Evolutionary conservation across 208 protist species (phyloP), one percentile per base, ranked within the genome.

Genomic region (Strigomonas oncopelti): DNA sequence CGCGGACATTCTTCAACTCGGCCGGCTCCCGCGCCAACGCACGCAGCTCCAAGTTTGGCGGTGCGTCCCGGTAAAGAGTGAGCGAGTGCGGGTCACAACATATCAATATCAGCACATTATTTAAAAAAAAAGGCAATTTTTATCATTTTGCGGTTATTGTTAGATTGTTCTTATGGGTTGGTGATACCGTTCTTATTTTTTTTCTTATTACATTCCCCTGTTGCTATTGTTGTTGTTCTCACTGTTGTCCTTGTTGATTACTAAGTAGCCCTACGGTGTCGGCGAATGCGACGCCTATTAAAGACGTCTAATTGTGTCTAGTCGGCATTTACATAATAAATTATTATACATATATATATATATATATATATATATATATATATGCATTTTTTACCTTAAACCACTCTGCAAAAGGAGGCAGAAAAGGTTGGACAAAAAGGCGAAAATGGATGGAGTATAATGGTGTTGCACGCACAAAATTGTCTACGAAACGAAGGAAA

Each of bases 1-100:
- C 81, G 11, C 72, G 79, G 53, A 85, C 84, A 25, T 95, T 95
- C 71, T 95, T 87, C 72, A 95, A 95, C 76, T 91, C 87, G 5
- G 77, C 85, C 51, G 87, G 87, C 25, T 82, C 87, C 7, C 82
- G 90, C 13, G 84, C 85, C 42, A 92, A 95, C 62, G 90, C 90
- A 0, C 84, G 90, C 48, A 67, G 67, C 1, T 77, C 85, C 0
- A 82, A 87, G 61, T 95, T 93, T 60, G 58, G 58, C 7, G 36
- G 34, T 24, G 34, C 27, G 9, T 36, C 22, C 7, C n/a, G 16
- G 29, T 28, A 60, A 60, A 58, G 24, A 58, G 27, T 14, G 27
- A 58, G 11, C 11, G 53, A 58, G 8, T 29, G 53, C 16, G 20
- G 20, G 45, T 20, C 20, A 52, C 45, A 52, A 52, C 45, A 52